Evolutionary conservation across 2,329 filamentous ascomycete species (phyloP), one percentile per base, ranked within the genome.

Genomic region (Curvularia verruculosa): DNA sequence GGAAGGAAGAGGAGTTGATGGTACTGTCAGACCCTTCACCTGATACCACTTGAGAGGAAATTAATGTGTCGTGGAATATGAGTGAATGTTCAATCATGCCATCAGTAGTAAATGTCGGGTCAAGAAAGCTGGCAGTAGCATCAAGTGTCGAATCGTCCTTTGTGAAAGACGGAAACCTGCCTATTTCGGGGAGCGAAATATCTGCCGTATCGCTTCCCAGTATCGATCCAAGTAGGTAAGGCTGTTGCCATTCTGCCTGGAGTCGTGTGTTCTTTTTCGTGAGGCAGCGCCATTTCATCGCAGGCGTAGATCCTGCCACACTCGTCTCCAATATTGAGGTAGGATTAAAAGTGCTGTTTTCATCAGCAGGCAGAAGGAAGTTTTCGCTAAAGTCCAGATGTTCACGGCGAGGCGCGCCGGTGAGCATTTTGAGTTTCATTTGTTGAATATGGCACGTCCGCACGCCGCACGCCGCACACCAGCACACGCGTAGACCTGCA

Each of bases 11-110:
- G 0, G 69, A 68, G 7, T 63, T 65, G 56, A 67, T 69, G 7
- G 74, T 74, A 15, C 69, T 66, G 47, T 77, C 75, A n/a, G 48
- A 55, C 15, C 37, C 56, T 7, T 43, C 29, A 26, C 65, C 64
- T 12, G 58, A 56, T 1, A 63, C 49, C 26, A 72, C 78, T 58
- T 89, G 84, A 1, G 88, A 89, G 0, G 87, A 89, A 1, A 84
- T 76, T 3, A 89, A 75, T 13, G 86, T 84, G 60, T 90, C 83
- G 70, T 96, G 86, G 13, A 89, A 78, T 1, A 87, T 84, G 47
- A 96, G 83, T 0, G 91, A 95, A 67, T 94, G 86, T 61, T 95
- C 85, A 66, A 91, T 90, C 73, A 95, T 96, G 8, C 62, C 66
- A 36, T 70, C 63, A 5, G 60, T 45, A 9, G 61, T 58, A 4